Conservation (phyloP, 202 grass and related monocot species). For the Setaria viridis region DNA sequence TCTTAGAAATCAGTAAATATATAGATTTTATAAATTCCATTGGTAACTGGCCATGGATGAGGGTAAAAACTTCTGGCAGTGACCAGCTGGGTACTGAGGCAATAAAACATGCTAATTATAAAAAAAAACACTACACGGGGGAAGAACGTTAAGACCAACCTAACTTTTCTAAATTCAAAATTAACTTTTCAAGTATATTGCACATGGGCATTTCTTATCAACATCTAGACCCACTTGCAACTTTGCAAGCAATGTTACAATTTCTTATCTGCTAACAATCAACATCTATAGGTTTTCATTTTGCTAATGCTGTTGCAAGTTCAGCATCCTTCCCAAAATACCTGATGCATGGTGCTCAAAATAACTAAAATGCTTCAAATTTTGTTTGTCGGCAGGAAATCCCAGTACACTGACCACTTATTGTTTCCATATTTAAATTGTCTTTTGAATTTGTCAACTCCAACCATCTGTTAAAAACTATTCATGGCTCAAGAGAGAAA, state of each 20-base stretch:
- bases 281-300: neutral
- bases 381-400: neutral
- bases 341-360: neutral
- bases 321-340: constrained; percentile 17
- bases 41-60: constrained; percentile 9
- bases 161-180: constrained; percentile 19
- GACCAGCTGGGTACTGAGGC: neutral
- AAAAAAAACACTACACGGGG: neutral
- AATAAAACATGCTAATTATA: neutral
- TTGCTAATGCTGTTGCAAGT: neutral
- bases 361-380: neutral
- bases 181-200: neutral
- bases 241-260: neutral
- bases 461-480: constrained; percentile 16
- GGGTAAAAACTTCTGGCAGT: neutral
- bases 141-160: constrained; percentile 19
- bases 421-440: constrained; percentile 14
- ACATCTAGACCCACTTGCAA: neutral
- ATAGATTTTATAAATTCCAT: constrained; percentile 18
- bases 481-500: constrained; percentile 5
- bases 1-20: constrained; percentile 9
- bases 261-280: constrained; percentile 13
- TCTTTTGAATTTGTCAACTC: constrained; percentile 24
- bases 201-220: constrained; percentile 6
- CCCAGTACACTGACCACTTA: constrained; percentile 2